Evolutionary conservation across 2,329 filamentous ascomycete genomes (phyloP), one percentile per base, ranked within the genome.

Genomic region (Ramichloridium luteum): DNA sequence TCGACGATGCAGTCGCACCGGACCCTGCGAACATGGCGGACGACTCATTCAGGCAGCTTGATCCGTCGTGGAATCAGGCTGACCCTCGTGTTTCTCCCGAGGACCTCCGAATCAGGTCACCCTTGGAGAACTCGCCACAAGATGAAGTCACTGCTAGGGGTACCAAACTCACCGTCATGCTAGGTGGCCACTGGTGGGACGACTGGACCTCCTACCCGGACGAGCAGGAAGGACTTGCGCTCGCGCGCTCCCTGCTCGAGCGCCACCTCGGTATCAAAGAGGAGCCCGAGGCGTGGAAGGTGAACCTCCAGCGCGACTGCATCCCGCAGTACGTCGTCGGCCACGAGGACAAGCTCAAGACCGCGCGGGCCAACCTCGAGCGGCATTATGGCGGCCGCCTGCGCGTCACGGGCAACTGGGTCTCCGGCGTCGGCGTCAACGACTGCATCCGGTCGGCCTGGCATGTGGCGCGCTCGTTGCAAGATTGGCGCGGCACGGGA

Each of bases 161-260:
- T 14, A 93, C 84, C 10, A 93, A 93, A 55, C 59, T 96, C 32
- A 93, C 88, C 11, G 81, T 96, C 46, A 93, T 98, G 75, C 64
- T 98, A 35, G 90, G 90, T 37, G 90, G 90, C 1, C 85, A 94
- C 59, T 84, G 82, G 70, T 96, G 83, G 83, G 68, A 84, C 53
- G 69, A 63, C 36, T 74, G 68, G 62, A 49, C 56, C 2, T 59
- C 63, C 23, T 72, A 72, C 35, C 85, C 84, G 0, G 61, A 69
- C 30, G 67, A 76, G 39, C 64, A 76, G 10, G 68, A 80, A 43
- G 84, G 74, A 11, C 60, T 80, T 15, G 51, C 58, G 4, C 79
- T 88, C 69, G 84, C 86, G 18, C 70, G 72, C 39, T 57, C 64
- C 2, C 63, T 92, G 5, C 62, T 94, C 2, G 59, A 69, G 39